phyloP scores from a whole-genome alignment of 129 eudicot genomes.

The Centrapalus pauciflorus region DNA sequence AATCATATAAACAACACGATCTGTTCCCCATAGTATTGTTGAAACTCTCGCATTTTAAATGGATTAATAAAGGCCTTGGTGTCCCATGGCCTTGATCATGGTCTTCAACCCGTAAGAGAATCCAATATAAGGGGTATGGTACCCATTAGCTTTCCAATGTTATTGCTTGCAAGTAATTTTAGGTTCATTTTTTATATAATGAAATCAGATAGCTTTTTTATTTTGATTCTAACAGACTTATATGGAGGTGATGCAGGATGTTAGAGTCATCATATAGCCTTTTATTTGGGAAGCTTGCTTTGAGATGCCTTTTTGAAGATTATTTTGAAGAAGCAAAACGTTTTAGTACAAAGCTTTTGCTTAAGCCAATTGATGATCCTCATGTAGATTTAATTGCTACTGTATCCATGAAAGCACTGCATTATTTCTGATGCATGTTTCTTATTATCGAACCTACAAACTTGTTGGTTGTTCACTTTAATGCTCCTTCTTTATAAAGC shows the following conservation, averaged over 20 bases:
- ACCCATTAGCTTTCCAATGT: too few species aligned
- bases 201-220: neutral
- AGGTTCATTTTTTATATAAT: too few species aligned
- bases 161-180: too few species aligned
- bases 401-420: slow-evolving; percentile 45
- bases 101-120: too few species aligned
- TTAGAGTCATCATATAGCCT: slow-evolving; percentile 74
- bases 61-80: too few species aligned
- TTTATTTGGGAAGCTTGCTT: slow-evolving; percentile 72
- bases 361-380: slow-evolving; percentile 84
- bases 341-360: slow-evolving; percentile 67
- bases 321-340: slow-evolving; percentile 68
- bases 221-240: neutral
- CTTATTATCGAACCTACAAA: neutral
- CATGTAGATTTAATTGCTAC: slow-evolving; percentile 70
- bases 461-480: neutral
- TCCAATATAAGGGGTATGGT: too few species aligned
- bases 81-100: too few species aligned
- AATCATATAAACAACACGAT: too few species aligned
- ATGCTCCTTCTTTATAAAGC: neutral
- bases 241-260: slow-evolving; percentile 52
- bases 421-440: slow-evolving; percentile 1
- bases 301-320: slow-evolving; percentile 74
- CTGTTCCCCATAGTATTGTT: too few species aligned
- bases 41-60: too few species aligned